Percentiles rank a stretch among this genome's conserved stretches.
Evolutionary conservation across 768 basidiomycete genomes (phyloP).

Genomic region (Myochromella boudieri): DNA sequence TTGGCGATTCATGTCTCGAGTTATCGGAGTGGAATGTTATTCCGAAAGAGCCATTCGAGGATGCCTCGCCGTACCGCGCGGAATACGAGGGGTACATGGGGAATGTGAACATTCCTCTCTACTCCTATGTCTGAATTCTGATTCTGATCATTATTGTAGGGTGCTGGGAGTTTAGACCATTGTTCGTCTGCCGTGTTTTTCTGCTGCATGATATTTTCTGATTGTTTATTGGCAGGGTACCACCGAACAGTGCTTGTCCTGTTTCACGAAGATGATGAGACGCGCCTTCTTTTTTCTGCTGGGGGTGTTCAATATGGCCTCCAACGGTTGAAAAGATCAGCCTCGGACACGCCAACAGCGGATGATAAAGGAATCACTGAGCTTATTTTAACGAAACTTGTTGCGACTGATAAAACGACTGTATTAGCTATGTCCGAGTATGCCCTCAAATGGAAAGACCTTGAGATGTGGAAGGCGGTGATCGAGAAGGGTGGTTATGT

Average conservation of each 20-base stretch:
- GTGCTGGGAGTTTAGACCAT: constrained; percentile 27
- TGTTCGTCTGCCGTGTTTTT: constrained; percentile 19
- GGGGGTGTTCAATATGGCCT: not conserved
- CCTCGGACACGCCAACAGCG: too few relatives aligned
- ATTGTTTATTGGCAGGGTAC: constrained; percentile 3
- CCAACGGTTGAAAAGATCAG: not conserved
- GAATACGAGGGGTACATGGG: constrained; percentile 43
- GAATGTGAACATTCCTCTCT: constrained; percentile 30
- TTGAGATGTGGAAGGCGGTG: constrained; percentile 25
- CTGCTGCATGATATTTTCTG: not conserved
- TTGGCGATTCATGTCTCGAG: constrained; percentile 13
- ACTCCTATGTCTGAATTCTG: not conserved
- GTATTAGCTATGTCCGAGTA: constrained; percentile 17
- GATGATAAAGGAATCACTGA: not conserved
- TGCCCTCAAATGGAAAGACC: constrained; percentile 27
- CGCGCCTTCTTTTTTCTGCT: not conserved
- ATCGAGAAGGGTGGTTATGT: constrained; percentile 16
- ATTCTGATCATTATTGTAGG: not conserved
- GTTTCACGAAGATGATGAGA: constrained; percentile 5
- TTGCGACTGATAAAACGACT: constrained; percentile 10
- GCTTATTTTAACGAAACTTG: not conserved
- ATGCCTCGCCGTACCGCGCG: constrained; percentile 28
- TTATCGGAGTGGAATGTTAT: constrained; percentile 28
- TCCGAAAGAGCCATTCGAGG: constrained; percentile 34
- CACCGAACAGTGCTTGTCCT: constrained; percentile 13